Evolutionary conservation across 148 eudicot genomes (phyloP).

Genomic region (Heliosperma pusillum): DNA sequence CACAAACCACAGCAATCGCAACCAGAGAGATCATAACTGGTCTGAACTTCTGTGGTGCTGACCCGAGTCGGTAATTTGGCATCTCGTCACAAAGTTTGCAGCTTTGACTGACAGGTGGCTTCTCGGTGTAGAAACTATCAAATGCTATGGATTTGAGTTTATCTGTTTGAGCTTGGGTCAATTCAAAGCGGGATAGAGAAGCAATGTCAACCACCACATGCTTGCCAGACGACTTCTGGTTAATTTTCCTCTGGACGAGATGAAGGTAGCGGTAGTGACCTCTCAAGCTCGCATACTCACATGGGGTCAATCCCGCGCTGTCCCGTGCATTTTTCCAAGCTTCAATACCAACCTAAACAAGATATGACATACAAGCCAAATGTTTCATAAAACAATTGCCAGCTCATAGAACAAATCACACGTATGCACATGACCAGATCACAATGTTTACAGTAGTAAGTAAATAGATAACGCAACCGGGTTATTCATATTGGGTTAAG

Average conservation of each 20-base stretch:
- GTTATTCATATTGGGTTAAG: too few species aligned
- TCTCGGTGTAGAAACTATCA: conserved; percentile 43
- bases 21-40: conserved; percentile 84
- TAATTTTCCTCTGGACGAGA: conserved; percentile 51
- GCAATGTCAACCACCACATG: conserved; percentile 73
- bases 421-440: neutral
- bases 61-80: conserved; percentile 30
- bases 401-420: neutral
- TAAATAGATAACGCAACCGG: too few species aligned
- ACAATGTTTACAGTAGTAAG: too few species aligned
- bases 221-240: conserved; percentile 35
- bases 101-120: conserved; percentile 21
- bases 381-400: neutral
- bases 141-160: conserved; percentile 16
- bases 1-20: conserved; percentile 83
- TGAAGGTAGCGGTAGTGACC: conserved; percentile 59
- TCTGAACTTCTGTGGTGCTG: conserved; percentile 47
- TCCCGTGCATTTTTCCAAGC: conserved; percentile 78
- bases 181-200: conserved; percentile 23
- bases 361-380: conserved; percentile 4
- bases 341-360: conserved; percentile 69
- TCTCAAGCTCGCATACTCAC: conserved; percentile 70
- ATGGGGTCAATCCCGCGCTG: conserved; percentile 74
- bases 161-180: conserved; percentile 33
- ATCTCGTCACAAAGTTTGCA: conserved; percentile 64